Evolutionary conservation across 108 stramenopile genomes (phyloP).

Genomic region (Epithemia pelagica): DNA sequence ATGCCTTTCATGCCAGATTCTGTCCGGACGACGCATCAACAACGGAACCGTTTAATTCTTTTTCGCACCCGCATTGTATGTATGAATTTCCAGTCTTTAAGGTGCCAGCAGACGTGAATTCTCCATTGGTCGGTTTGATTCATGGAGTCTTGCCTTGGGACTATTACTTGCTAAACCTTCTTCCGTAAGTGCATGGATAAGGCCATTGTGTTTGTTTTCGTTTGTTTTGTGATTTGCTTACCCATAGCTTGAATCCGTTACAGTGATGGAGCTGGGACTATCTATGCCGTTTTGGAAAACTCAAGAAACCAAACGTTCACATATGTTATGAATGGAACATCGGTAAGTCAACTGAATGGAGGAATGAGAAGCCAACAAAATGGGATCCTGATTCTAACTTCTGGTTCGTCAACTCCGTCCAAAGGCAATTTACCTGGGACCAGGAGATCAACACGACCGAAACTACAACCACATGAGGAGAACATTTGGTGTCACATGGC

Average conservation of each 20-base stretch:
- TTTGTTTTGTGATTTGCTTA: background rate
- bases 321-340: constrained; percentile 33
- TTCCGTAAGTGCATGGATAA: constrained; percentile 1
- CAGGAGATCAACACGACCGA: constrained; percentile 5
- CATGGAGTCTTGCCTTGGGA: constrained; percentile 12
- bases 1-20: background rate
- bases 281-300: constrained; percentile 17
- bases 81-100: background rate
- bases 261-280: constrained; percentile 1
- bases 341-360: constrained; percentile 11
- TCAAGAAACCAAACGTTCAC: constrained; percentile 28
- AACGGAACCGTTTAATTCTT: background rate
- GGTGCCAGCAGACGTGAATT: background rate
- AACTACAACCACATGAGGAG: background rate
- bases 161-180: constrained; percentile 8
- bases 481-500: background rate
- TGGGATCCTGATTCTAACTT: too few relatives aligned
- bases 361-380: too few relatives aligned
- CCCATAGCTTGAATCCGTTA: background rate
- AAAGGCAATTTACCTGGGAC: constrained; percentile 8
- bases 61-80: background rate
- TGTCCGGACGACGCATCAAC: background rate
- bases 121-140: constrained; percentile 2
- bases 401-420: too few relatives aligned
- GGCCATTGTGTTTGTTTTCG: background rate